phyloP scores from a whole-genome alignment of 768 basidiomycete genomes.

The Myochromella boudieri region DNA sequence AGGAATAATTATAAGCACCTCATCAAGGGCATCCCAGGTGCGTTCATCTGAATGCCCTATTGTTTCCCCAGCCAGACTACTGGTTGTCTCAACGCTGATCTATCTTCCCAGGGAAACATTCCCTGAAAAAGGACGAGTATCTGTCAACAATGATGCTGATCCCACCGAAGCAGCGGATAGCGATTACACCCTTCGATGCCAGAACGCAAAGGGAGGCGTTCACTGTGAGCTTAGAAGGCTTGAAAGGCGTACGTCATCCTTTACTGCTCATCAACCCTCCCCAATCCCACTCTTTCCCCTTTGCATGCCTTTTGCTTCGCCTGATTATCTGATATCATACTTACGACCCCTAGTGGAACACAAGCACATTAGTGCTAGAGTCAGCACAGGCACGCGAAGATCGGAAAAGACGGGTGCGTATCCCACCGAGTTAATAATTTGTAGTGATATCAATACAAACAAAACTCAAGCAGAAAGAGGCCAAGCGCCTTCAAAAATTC shows the following conservation, averaged over 20 bases:
- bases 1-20: constrained; percentile 78
- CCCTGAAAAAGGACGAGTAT: constrained; percentile 78
- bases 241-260: constrained; percentile 62
- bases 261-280: constrained; percentile 6
- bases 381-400: constrained; percentile 77
- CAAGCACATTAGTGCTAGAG: constrained; percentile 57
- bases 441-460: background rate
- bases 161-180: constrained; percentile 69
- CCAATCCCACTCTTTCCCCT: constrained; percentile 5
- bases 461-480: constrained; percentile 59
- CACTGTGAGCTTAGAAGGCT: constrained; percentile 65
- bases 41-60: constrained; percentile 23
- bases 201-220: constrained; percentile 75
- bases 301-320: background rate
- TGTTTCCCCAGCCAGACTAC: background rate
- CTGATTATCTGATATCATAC: no score
- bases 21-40: constrained; percentile 74
- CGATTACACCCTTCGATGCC: constrained; percentile 61
- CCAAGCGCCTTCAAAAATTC: constrained; percentile 65
- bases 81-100: constrained; percentile 10
- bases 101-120: constrained; percentile 62
- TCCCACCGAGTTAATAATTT: background rate
- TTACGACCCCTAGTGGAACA: constrained; percentile 85
- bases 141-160: constrained; percentile 62
- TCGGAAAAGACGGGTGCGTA: constrained; percentile 71